Base-by-base conservation (phyloP, 1,284 basidiomycete species). In the Earliella scabrosa region DNA sequence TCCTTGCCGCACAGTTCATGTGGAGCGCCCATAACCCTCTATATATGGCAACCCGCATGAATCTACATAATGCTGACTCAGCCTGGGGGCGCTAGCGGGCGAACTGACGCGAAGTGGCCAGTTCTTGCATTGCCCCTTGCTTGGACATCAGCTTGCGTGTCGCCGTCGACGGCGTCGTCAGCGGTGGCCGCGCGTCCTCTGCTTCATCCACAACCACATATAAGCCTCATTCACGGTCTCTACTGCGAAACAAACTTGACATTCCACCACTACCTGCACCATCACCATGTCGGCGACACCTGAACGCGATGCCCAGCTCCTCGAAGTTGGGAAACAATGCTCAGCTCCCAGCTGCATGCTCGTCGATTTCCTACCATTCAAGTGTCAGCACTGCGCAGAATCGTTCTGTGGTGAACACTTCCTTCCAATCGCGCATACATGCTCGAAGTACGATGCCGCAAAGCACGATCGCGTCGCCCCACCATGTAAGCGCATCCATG, bases 341-440 rank as follows among this genome's bases (percentile, higher is more conserved):
- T 82, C 86, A 18, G 77, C 82, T 44, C 65, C 78, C 0, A 73
- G 79, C 2, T 93, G 90, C 72, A 71, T 77, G 27, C 79, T 89
- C 59, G 79, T 92, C 66, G 91, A 93, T 74, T 93, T 90, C 65
- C 75, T 93, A n/a, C 90, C 90, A 0, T 88, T 91, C 78, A 88
- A 86, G 72, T 92, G 90, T 68, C 83, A 88, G 49, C 87, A 90
- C 64, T 92, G 90, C 67, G 68, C 76, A 14, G 70, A 79, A 21
- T 76, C 77, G 0, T 93, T 85, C 72, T 93, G 91, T 63, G 82
- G 83, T 45, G 88, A 91, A 10, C 90, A 93, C 67, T 91, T 86
- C 73, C 80, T 79, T 56, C 87, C 87, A 9, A 73, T 78, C 21
- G 77, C 77, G 2, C 90, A 93, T 65, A 75, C 72, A 21, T 91